Evolutionary conservation across 345 rosid species (phyloP), one percentile per base, ranked within the genome.

Genomic region (Dovyalis caffra): DNA sequence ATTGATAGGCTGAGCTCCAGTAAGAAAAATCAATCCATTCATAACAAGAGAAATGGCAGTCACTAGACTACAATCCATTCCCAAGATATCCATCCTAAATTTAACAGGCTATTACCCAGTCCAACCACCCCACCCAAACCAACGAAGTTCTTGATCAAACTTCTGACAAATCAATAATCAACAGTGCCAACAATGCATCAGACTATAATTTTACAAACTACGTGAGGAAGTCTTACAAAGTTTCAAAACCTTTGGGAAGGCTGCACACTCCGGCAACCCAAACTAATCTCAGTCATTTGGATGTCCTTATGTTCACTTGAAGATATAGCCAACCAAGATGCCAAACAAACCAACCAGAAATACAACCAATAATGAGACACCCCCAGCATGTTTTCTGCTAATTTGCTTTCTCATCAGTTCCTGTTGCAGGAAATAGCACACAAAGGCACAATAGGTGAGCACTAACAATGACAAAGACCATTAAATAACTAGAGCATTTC

Each of bases 341-440:
- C 98, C 88, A 4, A 90, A 81, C 10, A 94, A 72, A 75, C 83
- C 95, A 65, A 90, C 81, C 72, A 94, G 83, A 58, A 85, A 64
- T 75, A 85, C 86, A 65, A 87, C 68, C 68, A 83, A 29, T 61
- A 87, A 35, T 32, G 95, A 83, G 80, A 82, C 68, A 63, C 90
- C 84, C n/a, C 85, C 86, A 0, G 77, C 64, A 58, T 74, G 82
- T 40, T 77, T 89, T 73, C 73, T 85, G 83, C 86, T 79, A 20
- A 78, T 67, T 75, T 84, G 89, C 80, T 75, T 89, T 83, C 81
- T 87, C 81, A 89, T 64, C 82, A 85, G 47, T 57, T 91, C 92
- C 98, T 90, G 94, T 73, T 49, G 21, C 45, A 8, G 53, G 14
- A 29, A 73, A 20, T 20, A 4, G n/a, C 14, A 65, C 37, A 49